Conservation (phyloP, 805 yeast genomes). For the Candida namnaoensis region DNA sequence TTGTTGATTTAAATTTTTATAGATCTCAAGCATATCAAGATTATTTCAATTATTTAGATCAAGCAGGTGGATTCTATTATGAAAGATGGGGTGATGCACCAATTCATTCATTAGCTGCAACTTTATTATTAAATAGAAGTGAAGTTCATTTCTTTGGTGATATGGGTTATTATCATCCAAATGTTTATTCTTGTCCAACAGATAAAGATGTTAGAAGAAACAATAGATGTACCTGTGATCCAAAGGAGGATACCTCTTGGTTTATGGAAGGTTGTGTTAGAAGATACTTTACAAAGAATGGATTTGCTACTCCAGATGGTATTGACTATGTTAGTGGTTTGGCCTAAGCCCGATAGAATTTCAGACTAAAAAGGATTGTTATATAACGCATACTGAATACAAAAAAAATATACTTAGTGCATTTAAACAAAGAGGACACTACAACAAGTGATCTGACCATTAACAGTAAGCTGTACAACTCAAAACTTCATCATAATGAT, state of each 20-base stretch:
- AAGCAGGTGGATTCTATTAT: constrained; percentile 78
- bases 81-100: constrained; percentile 93
- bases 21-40: constrained; percentile 58
- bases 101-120: constrained; percentile 71
- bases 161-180: constrained; percentile 69
- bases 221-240: constrained; percentile 64
- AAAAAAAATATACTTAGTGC: too few relatives aligned
- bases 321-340: too few relatives aligned
- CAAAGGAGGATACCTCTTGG: constrained; percentile 62
- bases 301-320: constrained; percentile 22
- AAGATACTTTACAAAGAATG: constrained; percentile 43
- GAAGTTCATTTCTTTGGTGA: constrained; percentile 69
- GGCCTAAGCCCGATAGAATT: too few relatives aligned
- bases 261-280: constrained; percentile 56
- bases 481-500: too few relatives aligned
- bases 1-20: constrained; percentile 72
- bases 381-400: too few relatives aligned
- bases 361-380: too few relatives aligned
- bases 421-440: too few relatives aligned
- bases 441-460: too few relatives aligned
- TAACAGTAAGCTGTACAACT: too few relatives aligned
- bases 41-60: constrained; percentile 65
- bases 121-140: constrained; percentile 55
- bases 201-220: constrained; percentile 44
- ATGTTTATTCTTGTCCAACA: constrained; percentile 66